Percentiles rank a stretch among this genome's conserved stretches.
Evolutionary conservation across 2,329 filamentous ascomycete species (phyloP).

Genomic region (Monosporascus cannonballus): DNA sequence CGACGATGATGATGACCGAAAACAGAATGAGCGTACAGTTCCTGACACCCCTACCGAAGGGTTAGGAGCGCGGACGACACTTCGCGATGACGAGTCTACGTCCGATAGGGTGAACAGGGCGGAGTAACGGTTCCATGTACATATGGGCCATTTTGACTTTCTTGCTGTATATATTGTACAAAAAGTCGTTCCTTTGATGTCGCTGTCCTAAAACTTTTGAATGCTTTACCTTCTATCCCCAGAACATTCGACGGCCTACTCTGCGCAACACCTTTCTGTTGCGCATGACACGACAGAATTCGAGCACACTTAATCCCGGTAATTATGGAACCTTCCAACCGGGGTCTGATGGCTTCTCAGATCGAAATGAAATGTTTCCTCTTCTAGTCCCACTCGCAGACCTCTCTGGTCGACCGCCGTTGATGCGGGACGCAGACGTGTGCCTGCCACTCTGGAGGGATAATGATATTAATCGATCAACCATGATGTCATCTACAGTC

Average conservation of each 20-base stretch:
- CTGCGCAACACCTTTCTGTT: too few species aligned
- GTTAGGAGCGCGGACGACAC: background rate
- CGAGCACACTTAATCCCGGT: too few species aligned
- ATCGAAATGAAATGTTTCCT: too few species aligned
- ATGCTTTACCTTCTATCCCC: background rate
- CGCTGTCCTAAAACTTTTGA: background rate
- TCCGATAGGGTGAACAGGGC: too few species aligned
- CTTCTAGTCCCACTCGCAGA: too few species aligned
- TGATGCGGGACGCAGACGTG: background rate
- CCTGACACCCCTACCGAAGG: background rate
- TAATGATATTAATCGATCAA: background rate
- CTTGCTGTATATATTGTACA: background rate
- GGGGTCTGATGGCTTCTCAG: too few species aligned
- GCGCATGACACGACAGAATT: too few species aligned
- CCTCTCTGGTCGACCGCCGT: background rate
- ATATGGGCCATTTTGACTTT: background rate
- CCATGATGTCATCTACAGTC: background rate
- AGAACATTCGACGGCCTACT: too few species aligned
- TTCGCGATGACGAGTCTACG: background rate
- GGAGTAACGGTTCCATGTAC: too few species aligned
- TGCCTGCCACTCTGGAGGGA: background rate
- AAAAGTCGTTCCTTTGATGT: too few species aligned
- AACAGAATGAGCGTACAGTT: constrained; percentile 5
- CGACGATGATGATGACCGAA: constrained; percentile 53
- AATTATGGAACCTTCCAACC: too few species aligned